Evolutionary conservation across 495 filamentous ascomycete genomes (phyloP).

Genomic region (Trichoderma erinaceum): DNA sequence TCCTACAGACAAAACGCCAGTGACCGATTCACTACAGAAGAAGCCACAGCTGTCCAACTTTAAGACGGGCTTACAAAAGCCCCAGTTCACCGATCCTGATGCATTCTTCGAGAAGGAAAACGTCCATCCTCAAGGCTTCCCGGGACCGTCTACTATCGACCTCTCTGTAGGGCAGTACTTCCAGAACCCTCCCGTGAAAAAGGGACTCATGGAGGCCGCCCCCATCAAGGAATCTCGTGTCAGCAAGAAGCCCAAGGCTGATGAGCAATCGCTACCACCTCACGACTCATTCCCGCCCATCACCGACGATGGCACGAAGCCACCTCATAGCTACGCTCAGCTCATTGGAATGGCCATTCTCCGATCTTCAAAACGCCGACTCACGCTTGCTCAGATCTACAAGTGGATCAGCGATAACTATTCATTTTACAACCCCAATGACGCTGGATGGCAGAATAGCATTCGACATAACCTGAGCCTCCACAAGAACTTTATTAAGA

Average conservation of each 20-base stretch:
- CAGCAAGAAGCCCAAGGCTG: conserved; percentile 55
- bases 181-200: conserved; percentile 57
- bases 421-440: conserved; percentile 72
- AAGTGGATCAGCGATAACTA: conserved; percentile 98
- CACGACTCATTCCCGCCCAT: conserved; percentile 72
- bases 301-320: conserved; percentile 83
- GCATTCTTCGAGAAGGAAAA: conserved; percentile 65
- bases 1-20: conserved; percentile 54
- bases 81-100: conserved; percentile 23
- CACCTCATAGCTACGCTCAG: conserved; percentile 86
- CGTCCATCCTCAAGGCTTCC: conserved; percentile 42
- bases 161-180: conserved; percentile 49
- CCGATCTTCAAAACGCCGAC: conserved; percentile 70
- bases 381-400: conserved; percentile 96
- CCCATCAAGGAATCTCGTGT: conserved; percentile 62
- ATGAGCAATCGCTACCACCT: conserved; percentile 54
- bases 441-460: conserved; percentile 96
- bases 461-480: conserved; percentile 97
- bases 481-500: conserved; percentile 95
- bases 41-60: conserved; percentile 58
- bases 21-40: conserved; percentile 84
- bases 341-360: conserved; percentile 97
- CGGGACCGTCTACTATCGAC: conserved; percentile 46
- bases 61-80: conserved; percentile 55
- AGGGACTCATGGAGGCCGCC: conserved; percentile 64